phyloP scores from a whole-genome alignment of 176 grass and related monocot species.

The Hordeum marinum region DNA sequence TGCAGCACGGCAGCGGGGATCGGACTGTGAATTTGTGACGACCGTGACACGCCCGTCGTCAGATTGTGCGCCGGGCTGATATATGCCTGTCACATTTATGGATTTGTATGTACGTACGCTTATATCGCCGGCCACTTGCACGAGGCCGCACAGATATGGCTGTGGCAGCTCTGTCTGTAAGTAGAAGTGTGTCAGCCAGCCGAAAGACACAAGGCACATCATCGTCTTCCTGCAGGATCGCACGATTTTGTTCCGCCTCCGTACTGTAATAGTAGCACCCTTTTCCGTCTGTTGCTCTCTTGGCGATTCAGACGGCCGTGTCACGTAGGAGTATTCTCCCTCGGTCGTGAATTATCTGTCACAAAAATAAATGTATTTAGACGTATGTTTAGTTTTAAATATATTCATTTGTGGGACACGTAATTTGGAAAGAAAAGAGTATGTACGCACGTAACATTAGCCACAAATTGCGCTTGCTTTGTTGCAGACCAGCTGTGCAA shows the following conservation, averaged over 20 bases:
- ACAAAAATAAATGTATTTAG: too few relatives aligned
- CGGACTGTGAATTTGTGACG: not conserved
- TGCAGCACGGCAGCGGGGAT: not conserved
- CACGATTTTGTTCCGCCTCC: too few relatives aligned
- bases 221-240: too few relatives aligned
- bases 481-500: constrained; percentile 14
- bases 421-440: too few relatives aligned
- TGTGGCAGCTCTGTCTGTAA: not conserved
- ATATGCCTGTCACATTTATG: not conserved
- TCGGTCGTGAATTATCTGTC: too few relatives aligned
- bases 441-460: not conserved
- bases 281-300: too few relatives aligned
- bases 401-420: too few relatives aligned
- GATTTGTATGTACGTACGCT: too few relatives aligned
- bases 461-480: constrained; percentile 2
- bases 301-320: constrained; percentile 23
- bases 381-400: too few relatives aligned
- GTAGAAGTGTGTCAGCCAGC: not conserved
- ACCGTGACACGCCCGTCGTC: not conserved
- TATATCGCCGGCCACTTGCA: not conserved
- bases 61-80: not conserved
- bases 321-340: not conserved
- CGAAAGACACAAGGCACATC: too few relatives aligned
- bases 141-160: not conserved
- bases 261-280: too few relatives aligned